A percentile compares a stretch with the other conserved stretches of the same genome.
Conservation (phyloP, 1,284 basidiomycete genomes). For the Peniophora sp. region DNA sequence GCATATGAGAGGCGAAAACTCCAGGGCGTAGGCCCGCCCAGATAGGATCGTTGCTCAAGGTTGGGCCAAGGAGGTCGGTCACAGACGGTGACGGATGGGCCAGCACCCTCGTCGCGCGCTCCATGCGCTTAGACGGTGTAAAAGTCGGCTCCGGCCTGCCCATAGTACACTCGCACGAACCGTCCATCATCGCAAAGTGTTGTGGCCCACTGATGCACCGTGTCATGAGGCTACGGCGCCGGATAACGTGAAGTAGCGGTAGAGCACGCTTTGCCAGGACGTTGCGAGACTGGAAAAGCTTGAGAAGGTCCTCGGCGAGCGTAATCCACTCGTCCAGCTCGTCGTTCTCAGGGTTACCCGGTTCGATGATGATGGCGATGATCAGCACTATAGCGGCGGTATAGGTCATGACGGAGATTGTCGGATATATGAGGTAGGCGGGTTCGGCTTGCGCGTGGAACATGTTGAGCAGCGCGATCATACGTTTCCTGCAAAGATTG, state of each 20-base stretch:
- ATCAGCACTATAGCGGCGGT: constrained; percentile 10
- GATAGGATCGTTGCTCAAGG: constrained; percentile 8
- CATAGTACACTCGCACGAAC: neutral
- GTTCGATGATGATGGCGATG: constrained; percentile 15
- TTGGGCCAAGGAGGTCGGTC: constrained; percentile 10
- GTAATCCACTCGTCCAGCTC: constrained; percentile 17
- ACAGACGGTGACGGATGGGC: constrained; percentile 10
- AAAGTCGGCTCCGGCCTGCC: constrained; percentile 2
- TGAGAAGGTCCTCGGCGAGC: constrained; percentile 12
- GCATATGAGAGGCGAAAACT: constrained; percentile 15
- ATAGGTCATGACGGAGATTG: neutral
- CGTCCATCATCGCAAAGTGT: neutral
- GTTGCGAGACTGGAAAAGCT: constrained; percentile 8
- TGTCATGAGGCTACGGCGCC: constrained; percentile 12
- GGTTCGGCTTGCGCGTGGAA: constrained; percentile 6
- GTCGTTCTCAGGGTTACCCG: constrained; percentile 11
- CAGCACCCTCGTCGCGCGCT: constrained; percentile 10
- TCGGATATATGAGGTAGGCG: constrained; percentile 6
- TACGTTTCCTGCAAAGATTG: neutral
- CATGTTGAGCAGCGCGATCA: neutral
- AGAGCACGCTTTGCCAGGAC: constrained; percentile 12
- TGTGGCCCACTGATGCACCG: constrained; percentile 7
- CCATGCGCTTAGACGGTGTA: constrained; percentile 3
- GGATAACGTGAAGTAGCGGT: constrained; percentile 11
- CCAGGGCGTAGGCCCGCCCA: constrained; percentile 10